Evolutionary conservation across 2,329 filamentous ascomycete genomes (phyloP).

Genomic region (Exserohilum turcica): DNA sequence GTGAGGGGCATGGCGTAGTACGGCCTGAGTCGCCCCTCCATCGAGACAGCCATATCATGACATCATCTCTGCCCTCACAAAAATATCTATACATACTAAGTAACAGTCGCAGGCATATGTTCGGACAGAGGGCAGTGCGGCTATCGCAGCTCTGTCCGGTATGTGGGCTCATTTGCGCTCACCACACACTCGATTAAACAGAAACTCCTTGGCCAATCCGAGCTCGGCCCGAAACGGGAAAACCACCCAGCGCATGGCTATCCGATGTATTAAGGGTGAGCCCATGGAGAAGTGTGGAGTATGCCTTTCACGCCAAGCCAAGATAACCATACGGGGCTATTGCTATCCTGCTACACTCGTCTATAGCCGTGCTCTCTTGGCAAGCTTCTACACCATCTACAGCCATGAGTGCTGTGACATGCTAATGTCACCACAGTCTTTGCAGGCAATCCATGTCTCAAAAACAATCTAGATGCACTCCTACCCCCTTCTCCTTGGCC

Average conservation of each 20-base stretch:
- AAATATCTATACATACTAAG: too few species aligned
- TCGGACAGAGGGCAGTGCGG: not conserved
- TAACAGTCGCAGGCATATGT: too few species aligned
- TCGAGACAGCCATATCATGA: not conserved
- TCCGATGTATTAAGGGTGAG: not conserved
- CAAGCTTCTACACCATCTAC: too few species aligned
- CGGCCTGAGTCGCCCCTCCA: too few species aligned
- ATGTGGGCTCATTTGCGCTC: not conserved
- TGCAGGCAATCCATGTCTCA: conserved; percentile 3
- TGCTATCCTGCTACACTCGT: not conserved
- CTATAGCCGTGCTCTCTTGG: not conserved
- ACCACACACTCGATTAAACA: not conserved
- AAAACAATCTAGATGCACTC: conserved; percentile 18
- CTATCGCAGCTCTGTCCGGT: not conserved
- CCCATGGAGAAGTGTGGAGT: not conserved
- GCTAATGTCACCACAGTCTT: too few species aligned
- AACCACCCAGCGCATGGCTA: not conserved
- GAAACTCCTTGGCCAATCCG: not conserved
- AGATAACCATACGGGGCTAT: not conserved
- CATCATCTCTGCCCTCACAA: not conserved
- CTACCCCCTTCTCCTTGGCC: conserved; percentile 17
- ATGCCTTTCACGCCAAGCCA: not conserved
- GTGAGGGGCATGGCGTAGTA: not conserved
- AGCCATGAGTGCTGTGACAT: too few species aligned
- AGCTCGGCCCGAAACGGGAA: not conserved